Percentiles rank a stretch among this genome's conserved stretches.
Conservation (phyloP, 495 filamentous ascomycete genomes). For the Podospora anserina region DNA sequence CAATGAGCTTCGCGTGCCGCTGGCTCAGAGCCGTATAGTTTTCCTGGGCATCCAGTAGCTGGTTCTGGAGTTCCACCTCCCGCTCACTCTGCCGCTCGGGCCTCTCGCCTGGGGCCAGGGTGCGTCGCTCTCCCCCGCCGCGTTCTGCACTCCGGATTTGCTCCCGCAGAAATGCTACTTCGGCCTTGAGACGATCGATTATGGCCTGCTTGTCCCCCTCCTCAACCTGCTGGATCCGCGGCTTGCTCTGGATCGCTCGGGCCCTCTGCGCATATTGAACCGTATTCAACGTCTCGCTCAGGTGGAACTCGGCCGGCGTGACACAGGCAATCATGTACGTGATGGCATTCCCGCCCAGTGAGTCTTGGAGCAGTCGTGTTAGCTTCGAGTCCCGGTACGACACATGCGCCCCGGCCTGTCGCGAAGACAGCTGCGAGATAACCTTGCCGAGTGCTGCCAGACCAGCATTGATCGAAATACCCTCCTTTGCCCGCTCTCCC, state of each 20-base stretch:
- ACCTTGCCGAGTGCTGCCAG: constrained; percentile 95
- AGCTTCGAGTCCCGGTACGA: constrained; percentile 98
- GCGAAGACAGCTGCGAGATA: constrained; percentile 94
- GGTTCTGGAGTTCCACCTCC: constrained; percentile 89
- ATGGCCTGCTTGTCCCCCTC: constrained; percentile 93
- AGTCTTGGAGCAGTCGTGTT: constrained; percentile 94
- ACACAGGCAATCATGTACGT: constrained; percentile 99
- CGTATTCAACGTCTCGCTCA: constrained; percentile 97
- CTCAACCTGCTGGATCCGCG: constrained; percentile 89
- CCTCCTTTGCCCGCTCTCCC: constrained; percentile 91
- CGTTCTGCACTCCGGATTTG: constrained; percentile 77
- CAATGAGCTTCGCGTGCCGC: constrained; percentile 91
- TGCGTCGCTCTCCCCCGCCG: constrained; percentile 54
- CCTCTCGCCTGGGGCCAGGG: constrained; percentile 60
- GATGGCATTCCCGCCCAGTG: constrained; percentile 94
- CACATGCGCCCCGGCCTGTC: constrained; percentile 82
- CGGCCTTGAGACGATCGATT: constrained; percentile 90
- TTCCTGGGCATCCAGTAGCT: constrained; percentile 88
- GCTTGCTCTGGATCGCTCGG: constrained; percentile 95
- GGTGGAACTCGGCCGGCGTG: constrained; percentile 92
- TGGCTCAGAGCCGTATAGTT: constrained; percentile 88
- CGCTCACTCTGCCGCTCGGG: constrained; percentile 78
- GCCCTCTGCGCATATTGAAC: constrained; percentile 96
- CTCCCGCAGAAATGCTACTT: constrained; percentile 90
- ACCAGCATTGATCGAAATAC: constrained; percentile 97